These are phyloP conservation scores for Ogataea saltuana DNA, from an alignment of 805 yeast genomes.

Conservation along the genomic window DNA sequence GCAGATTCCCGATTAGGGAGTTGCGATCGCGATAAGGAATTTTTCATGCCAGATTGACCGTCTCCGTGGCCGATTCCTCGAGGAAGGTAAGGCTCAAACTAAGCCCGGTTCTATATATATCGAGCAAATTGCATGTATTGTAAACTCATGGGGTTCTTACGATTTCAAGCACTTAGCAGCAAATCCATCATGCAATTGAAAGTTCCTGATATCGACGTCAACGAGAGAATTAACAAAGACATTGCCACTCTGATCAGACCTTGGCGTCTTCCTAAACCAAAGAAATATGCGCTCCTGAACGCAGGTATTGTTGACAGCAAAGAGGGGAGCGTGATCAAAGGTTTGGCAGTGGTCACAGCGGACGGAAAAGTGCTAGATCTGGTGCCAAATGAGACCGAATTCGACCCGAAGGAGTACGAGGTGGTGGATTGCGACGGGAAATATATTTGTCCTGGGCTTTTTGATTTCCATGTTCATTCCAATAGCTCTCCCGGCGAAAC, in stretches of 20 bases:
- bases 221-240: slow-evolving; percentile 29
- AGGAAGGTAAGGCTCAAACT: too few relatives aligned
- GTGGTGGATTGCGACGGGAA: slow-evolving; percentile 30
- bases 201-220: slow-evolving; percentile 24
- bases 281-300: slow-evolving; percentile 24
- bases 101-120: too few relatives aligned
- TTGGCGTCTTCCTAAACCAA: slow-evolving; percentile 28
- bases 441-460: slow-evolving; percentile 31
- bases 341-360: slow-evolving; percentile 21
- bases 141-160: neutral
- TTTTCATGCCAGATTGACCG: neutral
- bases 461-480: slow-evolving; percentile 33
- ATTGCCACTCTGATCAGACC: slow-evolving; percentile 25
- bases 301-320: slow-evolving; percentile 24
- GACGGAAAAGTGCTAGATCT: slow-evolving; percentile 23
- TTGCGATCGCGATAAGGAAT: slow-evolving; percentile 7
- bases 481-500: slow-evolving; percentile 29
- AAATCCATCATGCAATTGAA: neutral
- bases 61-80: neutral
- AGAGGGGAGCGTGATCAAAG: slow-evolving; percentile 16
- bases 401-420: slow-evolving; percentile 8
- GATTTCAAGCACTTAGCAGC: neutral
- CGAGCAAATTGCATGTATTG: too few relatives aligned
- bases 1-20: slow-evolving; percentile 10
- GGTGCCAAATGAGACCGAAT: slow-evolving; percentile 1